Conservation (phyloP, 768 basidiomycete species). For the Phanerochaete sordida region DNA sequence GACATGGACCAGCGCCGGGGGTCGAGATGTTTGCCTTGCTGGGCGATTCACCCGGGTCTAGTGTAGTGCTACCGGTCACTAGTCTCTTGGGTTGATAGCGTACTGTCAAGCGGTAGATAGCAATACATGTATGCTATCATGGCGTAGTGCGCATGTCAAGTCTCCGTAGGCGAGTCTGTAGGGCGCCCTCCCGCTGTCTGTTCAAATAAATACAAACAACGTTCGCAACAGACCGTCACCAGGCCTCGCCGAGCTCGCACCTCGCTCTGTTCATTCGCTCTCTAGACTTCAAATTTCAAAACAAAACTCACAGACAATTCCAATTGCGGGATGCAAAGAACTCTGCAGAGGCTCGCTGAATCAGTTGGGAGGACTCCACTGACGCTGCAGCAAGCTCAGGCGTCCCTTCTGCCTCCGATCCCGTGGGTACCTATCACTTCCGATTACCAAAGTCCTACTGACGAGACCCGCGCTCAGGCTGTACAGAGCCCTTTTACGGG, state of each 20-base stretch:
- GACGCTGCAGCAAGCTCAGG: slow-evolving; percentile 58
- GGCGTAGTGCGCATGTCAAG: neutral
- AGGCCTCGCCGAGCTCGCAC: neutral
- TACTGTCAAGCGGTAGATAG: neutral
- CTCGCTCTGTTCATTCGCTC: neutral
- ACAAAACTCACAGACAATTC: too few relatives aligned
- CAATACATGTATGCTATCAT: neutral
- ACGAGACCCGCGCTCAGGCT: slow-evolving; percentile 42
- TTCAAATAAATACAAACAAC: neutral
- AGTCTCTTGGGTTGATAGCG: neutral
- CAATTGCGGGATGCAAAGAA: neutral
- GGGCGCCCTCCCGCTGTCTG: too few relatives aligned
- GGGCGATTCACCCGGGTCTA: neutral
- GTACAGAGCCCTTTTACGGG: slow-evolving; percentile 76
- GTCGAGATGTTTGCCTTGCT: neutral
- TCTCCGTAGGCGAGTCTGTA: too few relatives aligned
- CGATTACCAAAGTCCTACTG: neutral
- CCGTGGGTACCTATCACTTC: slow-evolving; percentile 51
- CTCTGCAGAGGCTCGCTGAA: slow-evolving; percentile 43
- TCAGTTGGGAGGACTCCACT: slow-evolving; percentile 56
- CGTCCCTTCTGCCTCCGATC: slow-evolving; percentile 74
- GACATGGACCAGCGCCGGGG: too few relatives aligned
- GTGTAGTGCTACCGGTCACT: neutral
- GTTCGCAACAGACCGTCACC: neutral
- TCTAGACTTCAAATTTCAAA: neutral